These are phyloP conservation scores for Fraxinus nigra DNA, from an alignment of 305 asterid species.

Conservation along the genomic window DNA sequence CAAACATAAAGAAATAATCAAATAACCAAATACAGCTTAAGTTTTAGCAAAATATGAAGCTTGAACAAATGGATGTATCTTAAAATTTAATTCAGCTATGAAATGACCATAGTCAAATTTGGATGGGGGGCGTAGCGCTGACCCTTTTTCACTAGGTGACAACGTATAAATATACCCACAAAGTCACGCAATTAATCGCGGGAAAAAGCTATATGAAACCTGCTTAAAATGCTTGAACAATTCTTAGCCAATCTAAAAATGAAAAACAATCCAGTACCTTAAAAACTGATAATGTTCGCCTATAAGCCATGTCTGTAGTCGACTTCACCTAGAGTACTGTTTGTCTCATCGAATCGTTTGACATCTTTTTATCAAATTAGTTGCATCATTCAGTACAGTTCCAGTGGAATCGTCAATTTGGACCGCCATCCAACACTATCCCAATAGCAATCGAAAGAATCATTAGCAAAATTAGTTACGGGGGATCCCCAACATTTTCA, in stretches of 20 bases:
- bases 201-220: background rate
- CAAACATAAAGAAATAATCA: background rate
- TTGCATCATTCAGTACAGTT: slow-evolving; percentile 3
- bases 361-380: slow-evolving; percentile 14
- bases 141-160: background rate
- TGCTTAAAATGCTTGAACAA: background rate
- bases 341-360: slow-evolving; percentile 18
- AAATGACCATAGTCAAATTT: background rate
- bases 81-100: background rate
- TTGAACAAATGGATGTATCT: background rate
- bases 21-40: background rate
- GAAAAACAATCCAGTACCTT: background rate
- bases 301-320: background rate
- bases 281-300: background rate
- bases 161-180: background rate
- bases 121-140: background rate
- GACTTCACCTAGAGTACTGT: background rate
- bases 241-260: background rate
- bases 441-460: slow-evolving; percentile 23
- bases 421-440: slow-evolving; percentile 16
- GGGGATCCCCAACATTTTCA: slow-evolving; percentile 69
- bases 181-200: background rate
- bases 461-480: slow-evolving; percentile 31
- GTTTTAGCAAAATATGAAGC: background rate
- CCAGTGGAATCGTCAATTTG: slow-evolving; percentile 18